Percentiles rank a stretch among this genome's conserved stretches.
Conservation (phyloP, 2,329 filamentous ascomycete genomes). For the Pseudogymnoascus sp. region DNA sequence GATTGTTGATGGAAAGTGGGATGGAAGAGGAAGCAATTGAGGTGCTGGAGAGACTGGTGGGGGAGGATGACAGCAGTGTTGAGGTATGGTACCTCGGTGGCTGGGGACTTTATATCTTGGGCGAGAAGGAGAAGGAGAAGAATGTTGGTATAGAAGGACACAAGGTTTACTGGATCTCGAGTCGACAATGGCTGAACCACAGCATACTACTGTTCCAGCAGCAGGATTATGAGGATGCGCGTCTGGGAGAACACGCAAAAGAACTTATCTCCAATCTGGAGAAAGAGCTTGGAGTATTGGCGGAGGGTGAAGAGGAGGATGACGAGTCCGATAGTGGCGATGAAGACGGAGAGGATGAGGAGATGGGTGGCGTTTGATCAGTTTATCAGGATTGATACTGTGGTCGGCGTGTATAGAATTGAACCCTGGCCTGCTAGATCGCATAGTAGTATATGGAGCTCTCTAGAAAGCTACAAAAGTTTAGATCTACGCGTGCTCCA, state of each 20-base stretch:
- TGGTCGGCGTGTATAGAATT: neutral
- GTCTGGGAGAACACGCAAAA: constrained; percentile 63
- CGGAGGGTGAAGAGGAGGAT: constrained; percentile 46
- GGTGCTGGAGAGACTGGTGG: constrained; percentile 73
- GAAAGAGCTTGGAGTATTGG: constrained; percentile 54
- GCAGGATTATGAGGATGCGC: constrained; percentile 79
- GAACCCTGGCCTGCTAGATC: neutral
- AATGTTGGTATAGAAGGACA: constrained; percentile 35
- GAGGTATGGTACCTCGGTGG: constrained; percentile 97
- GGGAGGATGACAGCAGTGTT: constrained; percentile 87
- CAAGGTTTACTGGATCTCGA: constrained; percentile 56
- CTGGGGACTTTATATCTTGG: constrained; percentile 78
- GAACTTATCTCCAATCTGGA: constrained; percentile 60
- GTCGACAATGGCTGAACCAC: constrained; percentile 74
- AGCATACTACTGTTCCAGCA: constrained; percentile 69
- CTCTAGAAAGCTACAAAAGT: neutral
- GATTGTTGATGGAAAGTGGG: constrained; percentile 82
- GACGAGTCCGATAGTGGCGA: constrained; percentile 42
- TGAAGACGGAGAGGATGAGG: constrained; percentile 33
- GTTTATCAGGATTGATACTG: neutral
- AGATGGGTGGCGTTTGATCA: constrained; percentile 38
- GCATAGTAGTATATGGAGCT: neutral
- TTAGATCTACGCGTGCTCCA: neutral
- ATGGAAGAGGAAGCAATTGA: constrained; percentile 78
- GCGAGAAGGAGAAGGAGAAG: constrained; percentile 52